These are phyloP conservation scores for Fusarium heterosporum DNA, from an alignment of 2,329 filamentous ascomycete species.

Conservation along the genomic window DNA sequence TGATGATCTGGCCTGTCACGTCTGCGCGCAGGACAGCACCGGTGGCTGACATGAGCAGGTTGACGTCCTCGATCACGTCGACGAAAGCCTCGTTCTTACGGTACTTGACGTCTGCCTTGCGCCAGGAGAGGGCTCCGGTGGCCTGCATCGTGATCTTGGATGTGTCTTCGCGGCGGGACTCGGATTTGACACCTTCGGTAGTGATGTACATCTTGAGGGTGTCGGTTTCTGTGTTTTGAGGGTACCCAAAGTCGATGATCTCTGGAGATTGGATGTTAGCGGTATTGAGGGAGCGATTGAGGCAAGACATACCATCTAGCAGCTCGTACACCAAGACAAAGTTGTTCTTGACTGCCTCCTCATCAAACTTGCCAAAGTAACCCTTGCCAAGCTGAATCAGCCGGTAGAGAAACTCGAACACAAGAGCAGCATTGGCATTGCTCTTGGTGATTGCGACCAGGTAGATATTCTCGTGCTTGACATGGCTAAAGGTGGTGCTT, in stretches of 20 bases:
- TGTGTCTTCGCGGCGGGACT: constrained; percentile 86
- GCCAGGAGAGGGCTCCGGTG: constrained; percentile 95
- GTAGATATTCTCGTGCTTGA: constrained; percentile 99
- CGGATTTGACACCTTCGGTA: constrained; percentile 97
- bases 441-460: constrained; percentile 97
- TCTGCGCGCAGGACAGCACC: constrained; percentile 95
- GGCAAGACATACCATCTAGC: constrained; percentile 77
- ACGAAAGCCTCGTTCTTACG: constrained; percentile 99
- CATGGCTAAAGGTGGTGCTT: constrained; percentile 98
- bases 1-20: constrained; percentile 96
- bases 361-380: constrained; percentile 99
- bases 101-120: constrained; percentile 97
- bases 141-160: constrained; percentile 99
- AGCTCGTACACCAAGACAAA: constrained; percentile 99
- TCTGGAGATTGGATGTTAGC: constrained; percentile 64
- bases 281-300: too few species aligned
- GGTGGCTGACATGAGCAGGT: constrained; percentile 98
- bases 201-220: constrained; percentile 99
- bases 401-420: constrained; percentile 97
- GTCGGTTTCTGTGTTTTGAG: constrained; percentile 98
- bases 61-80: constrained; percentile 99
- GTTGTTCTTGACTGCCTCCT: constrained; percentile 99
- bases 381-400: constrained; percentile 90
- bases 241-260: constrained; percentile 98
- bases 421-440: constrained; percentile 97